Base-by-base conservation (phyloP, 805 yeast genomes). In the Komagataella mondaviorum region DNA sequence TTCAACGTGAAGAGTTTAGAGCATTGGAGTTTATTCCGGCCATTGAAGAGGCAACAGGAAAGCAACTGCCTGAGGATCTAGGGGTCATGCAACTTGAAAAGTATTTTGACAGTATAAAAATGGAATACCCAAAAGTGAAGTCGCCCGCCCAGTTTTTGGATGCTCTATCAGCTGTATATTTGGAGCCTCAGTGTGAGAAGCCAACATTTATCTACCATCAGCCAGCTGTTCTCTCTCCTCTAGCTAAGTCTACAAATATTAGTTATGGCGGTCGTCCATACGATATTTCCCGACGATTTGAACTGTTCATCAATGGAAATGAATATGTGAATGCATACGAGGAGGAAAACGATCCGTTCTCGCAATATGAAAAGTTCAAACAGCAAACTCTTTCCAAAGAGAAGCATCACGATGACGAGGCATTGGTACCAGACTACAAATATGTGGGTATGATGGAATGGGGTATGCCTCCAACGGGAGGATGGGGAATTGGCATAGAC, bases 381-480 rank as follows among this genome's bases (percentile, higher is more conserved):
- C 55, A 63, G 3, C 97, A 91, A 60, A 77, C 75, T 47, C 53
- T 56, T 3, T 67, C 75, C 39, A 77, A 77, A 50, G 66, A 63
- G 1, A 68, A 70, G 6, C 76, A 61, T 52, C 66, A 73, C 3
- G 95, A 86, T 59, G 58, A 61, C 4, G 96, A 88, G 54, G 65
- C 81, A 4, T 69, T 84, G 44, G 62, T 83, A 0, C 87, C 95
- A 0, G 99, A 93, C 63, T 67, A 77, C 59, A 72, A 72, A 48
- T 93, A 80, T 62, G 78, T 89, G 1, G 73, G 77, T 46, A 77
- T 83, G 14, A 81, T 93, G 90, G 91, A 88, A 61, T 87, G 83
- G 75, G 98, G 96, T 1, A 76, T 93, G 69, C 97, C 98, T 3
- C 99, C 99, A 1, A 91, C 97, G 3, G 98, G 96, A 2, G 99